Base-by-base conservation (phyloP, 768 basidiomycete species). In the Scleroderma bovista region DNA sequence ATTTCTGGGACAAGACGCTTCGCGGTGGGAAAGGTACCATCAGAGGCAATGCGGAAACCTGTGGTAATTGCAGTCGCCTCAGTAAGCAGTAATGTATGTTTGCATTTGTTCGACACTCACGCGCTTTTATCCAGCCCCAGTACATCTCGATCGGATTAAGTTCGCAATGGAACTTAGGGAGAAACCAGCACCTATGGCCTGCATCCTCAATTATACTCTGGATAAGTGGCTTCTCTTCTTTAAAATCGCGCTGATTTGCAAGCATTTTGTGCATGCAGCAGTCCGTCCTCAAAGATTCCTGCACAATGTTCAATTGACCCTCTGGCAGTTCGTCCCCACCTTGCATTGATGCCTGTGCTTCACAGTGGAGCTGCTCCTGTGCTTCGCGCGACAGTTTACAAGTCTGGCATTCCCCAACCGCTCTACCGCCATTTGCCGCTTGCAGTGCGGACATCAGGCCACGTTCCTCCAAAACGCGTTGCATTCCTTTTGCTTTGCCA, bases 221-320 rank as follows among this genome's bases (percentile, higher is more conserved):
- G 20, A 62, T 29, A 12, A 58, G 39, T 13, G 59, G 59, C 38
- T 60, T 62, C 44, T 62, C 57, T 1, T 36, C 46, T 45, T 44
- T 47, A 15, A 60, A 60, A 45, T 59, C 61, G 9, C 47, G 49
- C 49, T 62, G 58, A 16, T 48, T 43, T 31, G 52, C 29, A 15
- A 60, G 57, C 17, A 56, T 50, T 17, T 58, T 54, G 41, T 54
- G 47, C 57, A 60, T 60, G 51, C 57, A 62, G 50, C 59, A 62
- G 26, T 52, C 34, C 9, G 15, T 37, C 20, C 12, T 12, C 9
- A 29, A 6, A 40, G 17, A 48, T 24, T 48, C 37, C 1, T n/a
- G 23, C 22, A 31, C 47, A 36, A 47, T 23, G 15, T 47, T n/a
- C 17, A 3, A 17, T 16, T 47, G 40, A 19, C 19, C 32, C 13